Evolutionary conservation across 495 filamentous ascomycete species (phyloP).

Genomic region (Penicillium flavigenum): DNA sequence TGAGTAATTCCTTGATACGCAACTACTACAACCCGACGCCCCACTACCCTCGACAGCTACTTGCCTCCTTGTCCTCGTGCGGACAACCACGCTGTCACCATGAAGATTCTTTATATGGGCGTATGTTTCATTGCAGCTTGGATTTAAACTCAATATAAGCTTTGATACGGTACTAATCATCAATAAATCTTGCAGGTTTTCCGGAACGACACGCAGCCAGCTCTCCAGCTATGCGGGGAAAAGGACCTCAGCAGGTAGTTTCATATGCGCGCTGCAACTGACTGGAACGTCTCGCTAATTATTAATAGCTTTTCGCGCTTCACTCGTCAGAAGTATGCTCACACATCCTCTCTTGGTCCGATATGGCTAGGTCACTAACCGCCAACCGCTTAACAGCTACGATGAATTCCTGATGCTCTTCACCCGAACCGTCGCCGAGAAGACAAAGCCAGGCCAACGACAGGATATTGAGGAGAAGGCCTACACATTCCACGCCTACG

Average conservation of each 20-base stretch:
- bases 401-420: conserved; percentile 57
- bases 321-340: conserved; percentile 62
- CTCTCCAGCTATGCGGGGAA: conserved; percentile 76
- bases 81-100: conserved; percentile 47
- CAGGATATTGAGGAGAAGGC: conserved; percentile 89
- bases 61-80: conserved; percentile 12
- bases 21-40: background rate
- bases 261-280: background rate
- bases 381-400: conserved; percentile 35
- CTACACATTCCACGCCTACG: conserved; percentile 79
- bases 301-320: conserved; percentile 66
- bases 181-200: conserved; percentile 59
- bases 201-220: conserved; percentile 75
- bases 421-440: conserved; percentile 68
- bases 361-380: conserved; percentile 1
- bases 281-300: conserved; percentile 12
- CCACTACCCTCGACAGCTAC: conserved; percentile 4
- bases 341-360: too few species aligned
- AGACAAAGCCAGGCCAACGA: conserved; percentile 79
- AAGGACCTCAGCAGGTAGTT: conserved; percentile 64
- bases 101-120: conserved; percentile 94
- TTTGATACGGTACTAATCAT: background rate
- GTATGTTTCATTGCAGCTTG: conserved; percentile 50
- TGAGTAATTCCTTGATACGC: background rate
- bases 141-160: conserved; percentile 5